Evolutionary conservation across 805 yeast genomes (phyloP).

Genomic region (Starmerella riodocensis): DNA sequence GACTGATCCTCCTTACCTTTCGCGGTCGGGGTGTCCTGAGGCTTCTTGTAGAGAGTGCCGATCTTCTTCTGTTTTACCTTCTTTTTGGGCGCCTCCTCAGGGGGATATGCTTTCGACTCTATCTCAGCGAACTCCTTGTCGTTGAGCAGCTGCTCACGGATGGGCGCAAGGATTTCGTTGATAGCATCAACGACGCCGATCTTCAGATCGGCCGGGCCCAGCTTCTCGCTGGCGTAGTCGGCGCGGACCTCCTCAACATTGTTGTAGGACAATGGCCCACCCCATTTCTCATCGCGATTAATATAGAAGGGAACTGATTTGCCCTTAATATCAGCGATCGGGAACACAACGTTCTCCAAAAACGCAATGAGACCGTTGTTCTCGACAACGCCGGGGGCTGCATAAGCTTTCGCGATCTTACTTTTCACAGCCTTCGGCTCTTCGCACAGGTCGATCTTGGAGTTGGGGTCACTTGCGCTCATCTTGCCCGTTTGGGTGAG

Average conservation of each 20-base stretch:
- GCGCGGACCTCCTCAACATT: constrained; percentile 55
- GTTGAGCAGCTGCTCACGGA: constrained; percentile 52
- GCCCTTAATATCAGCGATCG: constrained; percentile 63
- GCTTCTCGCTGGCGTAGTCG: constrained; percentile 58
- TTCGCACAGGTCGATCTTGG: constrained; percentile 86
- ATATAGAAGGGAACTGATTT: constrained; percentile 50
- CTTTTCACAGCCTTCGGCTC: constrained; percentile 77
- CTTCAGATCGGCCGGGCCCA: constrained; percentile 89
- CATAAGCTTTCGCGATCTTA: constrained; percentile 83
- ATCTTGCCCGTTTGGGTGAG: constrained; percentile 90
- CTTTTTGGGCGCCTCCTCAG: constrained; percentile 44
- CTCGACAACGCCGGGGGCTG: constrained; percentile 87
- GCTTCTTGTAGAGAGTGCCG: constrained; percentile 52
- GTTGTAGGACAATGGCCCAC: constrained; percentile 72
- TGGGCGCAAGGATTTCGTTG: constrained; percentile 68
- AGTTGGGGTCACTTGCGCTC: constrained; percentile 98
- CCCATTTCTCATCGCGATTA: constrained; percentile 91
- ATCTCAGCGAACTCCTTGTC: constrained; percentile 65
- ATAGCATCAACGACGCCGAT: constrained; percentile 80
- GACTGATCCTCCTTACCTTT: too few relatives aligned
- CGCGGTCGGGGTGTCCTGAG: background rate
- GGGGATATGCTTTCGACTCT: constrained; percentile 72
- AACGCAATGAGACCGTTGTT: constrained; percentile 86
- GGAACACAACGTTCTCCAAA: constrained; percentile 69
- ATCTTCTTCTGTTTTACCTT: constrained; percentile 60